Evolutionary conservation across 2,329 filamentous ascomycete species (phyloP), one percentile per base, ranked within the genome.

Genomic region (Penicillium sp.): DNA sequence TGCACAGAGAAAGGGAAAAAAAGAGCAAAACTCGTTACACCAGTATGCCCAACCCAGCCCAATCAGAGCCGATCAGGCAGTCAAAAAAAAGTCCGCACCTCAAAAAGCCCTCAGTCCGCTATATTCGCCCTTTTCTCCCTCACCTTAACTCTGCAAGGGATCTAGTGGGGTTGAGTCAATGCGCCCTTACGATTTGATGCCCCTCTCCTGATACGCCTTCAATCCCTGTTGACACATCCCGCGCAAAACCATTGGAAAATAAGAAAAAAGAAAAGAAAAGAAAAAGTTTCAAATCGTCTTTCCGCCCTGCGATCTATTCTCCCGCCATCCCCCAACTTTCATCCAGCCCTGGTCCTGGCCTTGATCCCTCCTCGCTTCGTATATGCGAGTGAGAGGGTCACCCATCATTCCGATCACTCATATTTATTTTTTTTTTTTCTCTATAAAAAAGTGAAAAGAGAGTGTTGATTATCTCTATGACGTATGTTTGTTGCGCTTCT

Each of bases 401-500:
- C 8, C 33, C 23, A 22, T 22, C 18, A 5, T 22, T 22, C 18
- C 18, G 9, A 5, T 9, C 5, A 22, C 5, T 10, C 13, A 7
- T 22, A 13, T 27, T 11, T 16, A 17, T 15, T 35, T 13, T n/a
- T 12, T 4, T 12, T 12, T 17, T 7, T 12, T 15, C 15, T 29
- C 29, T 14, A 25, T 8, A 33, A 30, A 25, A 29, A 37, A 37
- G 13, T 23, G 14, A 9, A 22, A 9, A 37, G 30, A 39, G 22
- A 27, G 33, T 41, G 37, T 44, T 37, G 6, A 6, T 13, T 27
- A 32, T 44, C 51, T 52, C 47, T 48, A 54, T 54, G 51, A 45
- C 44, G 50, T 53, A 51, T 43, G 46, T 49, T 53, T 53, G 25
- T 16, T 12, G 34, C 32, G 30, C 22, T 26, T 41, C 31, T 28